Evolutionary conservation across 2,329 filamentous ascomycete genomes (phyloP), one percentile per base, ranked within the genome.

Genomic region (Fusarium avenaceum): DNA sequence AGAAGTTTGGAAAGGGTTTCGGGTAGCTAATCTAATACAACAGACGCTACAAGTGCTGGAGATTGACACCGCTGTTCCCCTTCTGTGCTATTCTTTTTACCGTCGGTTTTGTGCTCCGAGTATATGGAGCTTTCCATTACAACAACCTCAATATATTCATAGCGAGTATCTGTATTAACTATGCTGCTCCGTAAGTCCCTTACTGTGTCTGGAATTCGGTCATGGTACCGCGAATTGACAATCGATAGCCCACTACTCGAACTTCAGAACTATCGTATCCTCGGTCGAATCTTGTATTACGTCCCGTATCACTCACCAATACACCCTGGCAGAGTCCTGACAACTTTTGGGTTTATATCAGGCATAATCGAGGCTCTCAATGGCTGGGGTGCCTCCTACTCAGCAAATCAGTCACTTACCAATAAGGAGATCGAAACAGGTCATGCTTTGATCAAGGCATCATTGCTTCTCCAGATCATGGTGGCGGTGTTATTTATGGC

Each of bases 191-290:
- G 75, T 79, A 69, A 62, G 76, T 65, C 28, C 15, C 45, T 30
- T 19, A 26, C 7, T 19, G 26, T 20, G 6, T 22, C 20, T 30
- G 4, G 24, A 30, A 20, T 24, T 40, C 13, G 20, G 33, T 7
- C 11, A 14, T 42, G 14, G 9, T 45, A 17, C 17, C 28, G 4
- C 15, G 24, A 19, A 14, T 30, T 67, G 11, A 65, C 20, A 19
- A 14, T 24, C 17, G 8, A 24, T 44, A 85, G 84, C 17, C 88
- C 88, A 1, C 80, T 89, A 4, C 83, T 89, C 40, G 87, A 88
- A 52, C 80, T 87, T 4, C 83, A 86, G 56, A 89, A 90, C 72
- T 90, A 90, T 75, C 84, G 88, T 69, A 83, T 89, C 56, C 83
- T 90, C 24, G 85, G 85, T 3, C 83, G 87, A 6, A 80, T 88